These are phyloP conservation scores for Podosphaera aphanis DNA, from an alignment of 2,329 filamentous ascomycete genomes.

Conservation along the genomic window DNA sequence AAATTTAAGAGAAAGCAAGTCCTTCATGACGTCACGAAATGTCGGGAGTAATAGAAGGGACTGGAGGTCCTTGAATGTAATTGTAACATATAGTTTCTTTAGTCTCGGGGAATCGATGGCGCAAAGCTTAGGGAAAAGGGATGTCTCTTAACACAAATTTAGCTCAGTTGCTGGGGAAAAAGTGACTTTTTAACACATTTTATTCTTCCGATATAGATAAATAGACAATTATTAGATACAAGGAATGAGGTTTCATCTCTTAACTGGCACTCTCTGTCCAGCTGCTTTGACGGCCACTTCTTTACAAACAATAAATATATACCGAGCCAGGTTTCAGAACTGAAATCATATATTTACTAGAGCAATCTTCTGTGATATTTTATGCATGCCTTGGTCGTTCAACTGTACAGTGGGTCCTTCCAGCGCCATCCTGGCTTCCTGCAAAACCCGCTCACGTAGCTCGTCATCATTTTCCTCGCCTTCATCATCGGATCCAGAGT, in stretches of 20 bases:
- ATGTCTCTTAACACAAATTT: background rate
- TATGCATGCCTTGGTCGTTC: slow-evolving; percentile 20
- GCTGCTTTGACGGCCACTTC: background rate
- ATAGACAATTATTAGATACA: too few species aligned
- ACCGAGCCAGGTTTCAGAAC: background rate
- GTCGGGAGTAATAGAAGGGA: background rate
- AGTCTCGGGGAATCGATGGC: slow-evolving; percentile 2
- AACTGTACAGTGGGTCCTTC: slow-evolving; percentile 47
- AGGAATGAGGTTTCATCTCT: too few species aligned
- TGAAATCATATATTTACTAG: slow-evolving; percentile 27
- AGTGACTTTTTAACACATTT: too few species aligned
- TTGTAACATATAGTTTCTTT: slow-evolving; percentile 4
- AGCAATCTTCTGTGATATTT: slow-evolving; percentile 44
- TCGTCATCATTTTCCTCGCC: slow-evolving; percentile 28
- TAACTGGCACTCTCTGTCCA: too few species aligned
- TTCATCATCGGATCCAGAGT: slow-evolving; percentile 40
- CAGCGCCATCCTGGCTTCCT: slow-evolving; percentile 49
- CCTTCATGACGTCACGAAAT: background rate
- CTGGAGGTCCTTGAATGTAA: background rate
- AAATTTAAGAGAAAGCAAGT: background rate
- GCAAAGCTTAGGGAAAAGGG: background rate
- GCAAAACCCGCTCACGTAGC: slow-evolving; percentile 42
- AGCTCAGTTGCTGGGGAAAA: background rate
- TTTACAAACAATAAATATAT: background rate
- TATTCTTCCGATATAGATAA: too few species aligned